phyloP scores from a whole-genome alignment of 306 rosid genomes.

The Astragalus glycyphyllos region DNA sequence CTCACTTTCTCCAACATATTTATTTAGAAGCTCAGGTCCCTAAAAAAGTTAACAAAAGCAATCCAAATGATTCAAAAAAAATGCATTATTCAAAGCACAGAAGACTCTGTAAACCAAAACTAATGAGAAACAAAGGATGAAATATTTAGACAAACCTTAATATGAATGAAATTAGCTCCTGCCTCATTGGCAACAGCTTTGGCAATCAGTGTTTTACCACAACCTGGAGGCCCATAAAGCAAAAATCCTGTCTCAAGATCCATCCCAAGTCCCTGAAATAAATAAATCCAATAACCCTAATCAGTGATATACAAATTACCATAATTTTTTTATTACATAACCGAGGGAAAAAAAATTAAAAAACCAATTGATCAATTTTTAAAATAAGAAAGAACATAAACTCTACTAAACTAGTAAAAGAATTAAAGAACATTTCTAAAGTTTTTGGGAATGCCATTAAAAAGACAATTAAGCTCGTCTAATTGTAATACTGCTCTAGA shows the following conservation, averaged over 20 bases:
- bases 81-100: background rate
- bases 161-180: slow-evolving; percentile 32
- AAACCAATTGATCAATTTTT: slow-evolving; percentile 20
- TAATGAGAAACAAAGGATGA: slow-evolving; percentile 6
- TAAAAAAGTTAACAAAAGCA: slow-evolving; percentile 1
- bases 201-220: slow-evolving; percentile 36
- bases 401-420: slow-evolving; percentile 12
- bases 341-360: background rate
- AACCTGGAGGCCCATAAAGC: slow-evolving; percentile 32
- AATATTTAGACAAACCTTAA: slow-evolving; percentile 20
- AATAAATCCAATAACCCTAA: slow-evolving; percentile 16
- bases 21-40: slow-evolving; percentile 28
- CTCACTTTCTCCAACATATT: slow-evolving; percentile 33
- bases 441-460: background rate
- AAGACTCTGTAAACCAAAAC: background rate
- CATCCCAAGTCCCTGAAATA: slow-evolving; percentile 27
- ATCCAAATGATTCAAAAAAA: slow-evolving; percentile 2
- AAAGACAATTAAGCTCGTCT: background rate
- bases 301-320: slow-evolving; percentile 29
- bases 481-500: slow-evolving; percentile 11
- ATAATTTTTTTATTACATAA: background rate
- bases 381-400: background rate
- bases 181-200: slow-evolving; percentile 36
- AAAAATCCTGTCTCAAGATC: slow-evolving; percentile 21
- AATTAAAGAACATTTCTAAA: slow-evolving; percentile 16